Conservation (phyloP, 2,329 filamentous ascomycete species). For the Cladophialophora psammophila region DNA sequence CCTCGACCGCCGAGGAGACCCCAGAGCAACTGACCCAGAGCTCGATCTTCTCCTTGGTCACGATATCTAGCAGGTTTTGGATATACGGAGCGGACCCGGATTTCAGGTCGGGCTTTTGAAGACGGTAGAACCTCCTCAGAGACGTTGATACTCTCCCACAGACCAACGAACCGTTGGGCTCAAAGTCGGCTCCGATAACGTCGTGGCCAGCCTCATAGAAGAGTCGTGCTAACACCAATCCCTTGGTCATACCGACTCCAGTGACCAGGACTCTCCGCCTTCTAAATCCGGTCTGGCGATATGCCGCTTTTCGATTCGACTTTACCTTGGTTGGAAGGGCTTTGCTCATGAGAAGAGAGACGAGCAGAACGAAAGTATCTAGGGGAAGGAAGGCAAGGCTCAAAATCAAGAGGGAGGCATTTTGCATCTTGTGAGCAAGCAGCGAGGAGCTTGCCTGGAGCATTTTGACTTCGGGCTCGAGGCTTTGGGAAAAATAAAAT, state of each 20-base stretch:
- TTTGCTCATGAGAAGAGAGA: constrained; percentile 46
- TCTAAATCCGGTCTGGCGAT: constrained; percentile 48
- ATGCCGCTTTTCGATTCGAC: constrained; percentile 40
- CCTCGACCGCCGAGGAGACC: constrained; percentile 70
- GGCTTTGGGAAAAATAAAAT: no score
- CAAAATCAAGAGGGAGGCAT: constrained; percentile 54
- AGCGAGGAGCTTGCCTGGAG: constrained; percentile 45
- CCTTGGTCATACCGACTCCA: constrained; percentile 75
- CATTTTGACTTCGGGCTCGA: constrained; percentile 41
- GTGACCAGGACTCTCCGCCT: constrained; percentile 71
- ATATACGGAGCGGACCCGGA: constrained; percentile 60
- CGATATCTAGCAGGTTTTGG: constrained; percentile 63
- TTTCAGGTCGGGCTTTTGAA: constrained; percentile 47
- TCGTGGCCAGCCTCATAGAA: constrained; percentile 70
- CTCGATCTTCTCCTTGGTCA: constrained; percentile 67
- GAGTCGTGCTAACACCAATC: constrained; percentile 69
- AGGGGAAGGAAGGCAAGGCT: constrained; percentile 58
- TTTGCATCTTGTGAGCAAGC: constrained; percentile 56
- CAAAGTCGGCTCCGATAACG: constrained; percentile 75
- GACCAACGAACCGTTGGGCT: constrained; percentile 55
- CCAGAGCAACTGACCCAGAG: constrained; percentile 78
- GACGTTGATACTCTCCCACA: constrained; percentile 66
- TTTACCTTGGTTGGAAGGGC: constrained; percentile 43
- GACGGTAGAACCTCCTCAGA: constrained; percentile 63
- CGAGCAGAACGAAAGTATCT: constrained; percentile 54